phyloP scores from a whole-genome alignment of 2,329 filamentous ascomycete genomes.

The Sporothrix dimorphospora region DNA sequence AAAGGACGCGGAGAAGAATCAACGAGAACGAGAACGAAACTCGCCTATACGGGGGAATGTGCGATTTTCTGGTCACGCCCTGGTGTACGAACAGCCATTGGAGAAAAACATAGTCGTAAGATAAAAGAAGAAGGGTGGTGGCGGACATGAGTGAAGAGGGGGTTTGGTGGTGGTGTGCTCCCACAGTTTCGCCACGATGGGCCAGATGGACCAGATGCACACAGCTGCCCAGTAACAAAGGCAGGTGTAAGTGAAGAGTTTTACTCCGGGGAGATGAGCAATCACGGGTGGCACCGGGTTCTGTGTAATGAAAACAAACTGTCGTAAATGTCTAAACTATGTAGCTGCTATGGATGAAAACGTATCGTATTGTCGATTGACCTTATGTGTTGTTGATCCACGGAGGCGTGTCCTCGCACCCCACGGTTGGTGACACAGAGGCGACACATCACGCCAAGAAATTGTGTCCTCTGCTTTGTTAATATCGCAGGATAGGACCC shows the following conservation, averaged over 20 bases:
- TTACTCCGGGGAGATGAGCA: background rate
- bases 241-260: constrained; percentile 1
- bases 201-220: background rate
- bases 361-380: background rate
- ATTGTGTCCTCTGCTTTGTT: background rate
- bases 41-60: background rate
- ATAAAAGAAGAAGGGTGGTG: background rate
- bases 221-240: background rate
- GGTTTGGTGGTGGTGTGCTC: background rate
- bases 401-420: background rate
- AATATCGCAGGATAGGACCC: constrained; percentile 12
- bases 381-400: background rate
- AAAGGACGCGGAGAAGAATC: background rate
- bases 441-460: background rate
- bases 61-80: background rate
- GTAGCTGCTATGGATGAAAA: background rate
- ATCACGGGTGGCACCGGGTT: background rate
- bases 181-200: constrained; percentile 12
- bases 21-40: background rate
- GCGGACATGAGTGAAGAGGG: background rate
- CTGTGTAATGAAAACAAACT: background rate
- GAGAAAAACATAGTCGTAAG: background rate
- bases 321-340: background rate
- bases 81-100: background rate
- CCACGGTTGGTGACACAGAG: background rate